phyloP scores from a whole-genome alignment of 768 basidiomycete species.

The Boletus subcaerulescens region DNA sequence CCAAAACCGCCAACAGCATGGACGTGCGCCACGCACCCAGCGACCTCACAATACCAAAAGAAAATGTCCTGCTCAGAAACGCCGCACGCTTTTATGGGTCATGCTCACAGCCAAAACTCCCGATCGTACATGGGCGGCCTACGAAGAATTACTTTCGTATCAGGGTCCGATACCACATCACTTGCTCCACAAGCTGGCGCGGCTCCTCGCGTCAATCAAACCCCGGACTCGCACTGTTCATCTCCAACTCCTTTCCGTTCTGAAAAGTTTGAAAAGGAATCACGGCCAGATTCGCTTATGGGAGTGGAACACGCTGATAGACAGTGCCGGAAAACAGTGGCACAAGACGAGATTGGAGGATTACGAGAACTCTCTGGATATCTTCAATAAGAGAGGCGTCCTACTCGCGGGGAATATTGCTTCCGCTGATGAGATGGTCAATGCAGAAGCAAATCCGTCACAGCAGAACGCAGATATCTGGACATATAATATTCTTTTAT shows the following conservation, averaged over 20 bases:
- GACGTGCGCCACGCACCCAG: neutral
- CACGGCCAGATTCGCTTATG: constrained; percentile 55
- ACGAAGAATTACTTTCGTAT: constrained; percentile 33
- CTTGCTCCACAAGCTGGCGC: constrained; percentile 60
- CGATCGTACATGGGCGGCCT: constrained; percentile 44
- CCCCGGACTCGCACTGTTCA: constrained; percentile 61
- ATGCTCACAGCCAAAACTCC: constrained; percentile 33
- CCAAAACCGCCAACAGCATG: constrained; percentile 4
- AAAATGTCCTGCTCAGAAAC: constrained; percentile 20
- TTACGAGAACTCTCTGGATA: constrained; percentile 55
- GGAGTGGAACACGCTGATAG: constrained; percentile 77
- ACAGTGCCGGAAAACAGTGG: constrained; percentile 63
- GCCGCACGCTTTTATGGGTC: constrained; percentile 28
- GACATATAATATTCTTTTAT: constrained; percentile 67
- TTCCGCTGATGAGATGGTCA: constrained; percentile 10
- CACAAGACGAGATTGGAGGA: constrained; percentile 56
- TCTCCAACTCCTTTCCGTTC: constrained; percentile 64
- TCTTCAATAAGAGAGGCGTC: constrained; percentile 59
- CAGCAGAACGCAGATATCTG: constrained; percentile 53
- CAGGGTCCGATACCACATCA: constrained; percentile 28
- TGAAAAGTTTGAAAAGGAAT: constrained; percentile 53
- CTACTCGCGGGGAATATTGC: constrained; percentile 16
- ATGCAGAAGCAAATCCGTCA: neutral
- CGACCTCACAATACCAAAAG: constrained; percentile 2
- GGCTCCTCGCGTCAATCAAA: constrained; percentile 50